Base-by-base conservation (phyloP, 129 eudicot species). In the Lactuca sativa region DNA sequence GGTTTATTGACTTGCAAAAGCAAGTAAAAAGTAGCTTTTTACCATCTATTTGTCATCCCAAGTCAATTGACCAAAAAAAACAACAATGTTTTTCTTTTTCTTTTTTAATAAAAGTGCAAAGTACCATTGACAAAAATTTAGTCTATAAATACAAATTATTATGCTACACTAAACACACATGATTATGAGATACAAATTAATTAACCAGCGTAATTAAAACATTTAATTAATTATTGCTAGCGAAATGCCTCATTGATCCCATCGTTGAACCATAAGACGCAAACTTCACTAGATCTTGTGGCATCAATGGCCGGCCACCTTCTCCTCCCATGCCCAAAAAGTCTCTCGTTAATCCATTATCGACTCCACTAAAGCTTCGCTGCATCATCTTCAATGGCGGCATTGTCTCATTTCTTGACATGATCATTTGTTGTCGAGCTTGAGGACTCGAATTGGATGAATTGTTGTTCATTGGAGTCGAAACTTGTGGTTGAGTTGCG, bases 301-400 rank as follows among this genome's bases (percentile, higher is more conserved):
- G 95, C 77, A 76, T 81, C 71, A 89, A 84, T 32, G 90, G 82
- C 72, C 86, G 85, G 34, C 87, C 93, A 49, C 81, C 95, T 49
- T 80, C 97, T 54, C 88, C 85, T 52, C 92, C 90, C 81, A 92
- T 74, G 0, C 98, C 96, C 25, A 92, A 82, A 56, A 92, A 92
- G 68, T 92, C 98, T 74, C 98, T 86, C 17, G 98, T 92, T 14
- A 85, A 69, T 37, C 85, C 71, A 25, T 61, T 71, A 2, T 82
- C 80, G 40, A 66, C 66, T 16, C 83, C 84, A 25, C 56, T 78
- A 54, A 79, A 70, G 31, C 64, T 77, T 30, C 66, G 40, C 3
- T 81, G 80, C 74, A 77, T 69, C 74, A 76, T 82, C 75, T 71
- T 75, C 70, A 67, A 60, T 0, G 75, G 59, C 6, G 78, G 52